Evolutionary conservation across 441 rosid species (phyloP), one percentile per base, ranked within the genome.

Genomic region (Euphorbia corollata): DNA sequence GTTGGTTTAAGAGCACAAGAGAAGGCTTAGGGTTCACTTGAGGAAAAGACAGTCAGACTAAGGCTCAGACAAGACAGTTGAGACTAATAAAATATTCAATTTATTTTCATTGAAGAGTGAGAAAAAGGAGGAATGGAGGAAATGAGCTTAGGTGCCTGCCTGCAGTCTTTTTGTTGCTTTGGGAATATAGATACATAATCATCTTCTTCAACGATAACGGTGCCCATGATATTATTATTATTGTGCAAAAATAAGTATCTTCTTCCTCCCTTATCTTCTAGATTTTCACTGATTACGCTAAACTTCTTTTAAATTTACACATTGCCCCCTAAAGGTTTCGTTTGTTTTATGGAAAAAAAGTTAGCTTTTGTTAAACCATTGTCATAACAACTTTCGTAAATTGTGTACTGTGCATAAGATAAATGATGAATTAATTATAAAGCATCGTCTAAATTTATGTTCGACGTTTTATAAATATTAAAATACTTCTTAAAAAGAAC

Each of bases 31-130:
- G 79, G 73, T 78, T 76, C 75, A 80, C 83, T 83, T 77, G 78
- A 78, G 79, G 76, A 77, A 86, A 82, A 76, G 78, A 75, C 84
- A 72, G 70, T 72, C 79, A 79, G 90, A 85, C 70, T 27, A 27
- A 27, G 32, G 32, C 32, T 71, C 80, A 78, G 90, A 85, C 89
- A 86, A 86, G 89, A 87, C 88, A 83, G 79, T 73, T 83, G 83
- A 80, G 75, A 80, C 60, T 32, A 18, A 41, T 60, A 59, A 71
- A 79, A 59, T 48, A 23, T 15, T 23, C 39, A 12, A 27, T 1
- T 22, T 10, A 15, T 45, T 45, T 45, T 45, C 16, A 45, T 13
- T 15, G 19, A 48, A 13, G 19, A 48, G 19, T 48, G 57, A 53
- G 24, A 53, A n/a, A 53, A 48, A 30, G 15, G 15, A 47, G 0